These are phyloP conservation scores for Pythium rishiriense DNA, from an alignment of 352 stramenopile genomes.

Conservation along the genomic window DNA sequence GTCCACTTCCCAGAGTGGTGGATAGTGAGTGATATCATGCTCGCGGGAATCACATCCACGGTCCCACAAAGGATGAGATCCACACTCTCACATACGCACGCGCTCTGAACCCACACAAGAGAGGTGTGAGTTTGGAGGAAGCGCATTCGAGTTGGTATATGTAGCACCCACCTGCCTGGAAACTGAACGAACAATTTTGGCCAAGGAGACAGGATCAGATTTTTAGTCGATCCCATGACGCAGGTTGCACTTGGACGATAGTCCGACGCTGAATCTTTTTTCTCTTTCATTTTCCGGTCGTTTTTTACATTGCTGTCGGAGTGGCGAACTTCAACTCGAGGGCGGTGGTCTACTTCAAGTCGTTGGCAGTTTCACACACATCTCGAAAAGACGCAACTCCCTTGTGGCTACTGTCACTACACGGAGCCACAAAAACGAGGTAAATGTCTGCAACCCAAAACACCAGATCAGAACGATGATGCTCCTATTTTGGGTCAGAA, in stretches of 20 bases:
- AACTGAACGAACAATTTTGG: too few relatives aligned
- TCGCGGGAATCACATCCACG: too few relatives aligned
- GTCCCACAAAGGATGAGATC: too few relatives aligned
- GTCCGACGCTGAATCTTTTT: not conserved
- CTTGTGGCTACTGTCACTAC: slow-evolving; percentile 4
- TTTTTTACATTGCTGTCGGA: not conserved
- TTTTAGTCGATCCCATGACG: not conserved
- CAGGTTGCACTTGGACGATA: not conserved
- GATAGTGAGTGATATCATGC: too few relatives aligned
- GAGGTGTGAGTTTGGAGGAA: too few relatives aligned
- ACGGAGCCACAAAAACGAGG: not conserved
- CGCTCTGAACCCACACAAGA: too few relatives aligned
- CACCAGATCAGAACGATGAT: slow-evolving; percentile 5
- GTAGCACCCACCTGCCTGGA: too few relatives aligned
- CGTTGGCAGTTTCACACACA: not conserved
- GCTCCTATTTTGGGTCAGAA: slow-evolving; percentile 22
- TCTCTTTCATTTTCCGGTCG: not conserved
- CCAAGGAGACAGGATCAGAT: too few relatives aligned
- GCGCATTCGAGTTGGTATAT: too few relatives aligned
- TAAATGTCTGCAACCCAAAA: slow-evolving; percentile 17
- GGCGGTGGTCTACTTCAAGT: not conserved
- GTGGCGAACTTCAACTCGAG: not conserved
- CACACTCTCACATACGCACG: too few relatives aligned
- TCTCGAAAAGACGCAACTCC: not conserved
- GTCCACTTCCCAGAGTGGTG: too few relatives aligned